Base-by-base conservation (phyloP, 139 green algal species). In the Gonium pectorale region DNA sequence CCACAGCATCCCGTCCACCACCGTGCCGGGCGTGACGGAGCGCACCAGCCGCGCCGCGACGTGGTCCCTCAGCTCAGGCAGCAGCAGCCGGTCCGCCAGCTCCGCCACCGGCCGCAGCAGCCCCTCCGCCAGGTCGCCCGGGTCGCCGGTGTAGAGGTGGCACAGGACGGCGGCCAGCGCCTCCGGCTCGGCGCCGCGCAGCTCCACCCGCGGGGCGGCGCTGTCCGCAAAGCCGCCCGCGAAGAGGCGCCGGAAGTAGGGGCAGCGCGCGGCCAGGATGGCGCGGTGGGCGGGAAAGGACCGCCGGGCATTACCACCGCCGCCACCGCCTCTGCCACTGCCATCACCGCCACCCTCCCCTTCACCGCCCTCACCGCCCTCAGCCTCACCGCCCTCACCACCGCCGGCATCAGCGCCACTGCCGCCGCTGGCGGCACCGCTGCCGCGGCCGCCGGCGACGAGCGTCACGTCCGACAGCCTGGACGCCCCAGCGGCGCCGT, bases 251-350 rank as follows among this genome's bases (percentile, higher is more conserved):
- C 54, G 54, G 24, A 69, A 81, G 52, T 69, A 81, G 27, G 22
- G 54, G 54, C 73, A 81, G 37, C 73, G 73, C 54, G 73, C 54
- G 54, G 73, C 44, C 24, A 81, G 73, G 40, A 81, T 43, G 73
- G 38, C 54, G 40, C 73, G 73, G 73, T 81, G 73, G 22, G 51
- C 54, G 54, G 73, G 73, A 24, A 81, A 81, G 54, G 35, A 37
- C n/a, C n/a, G n/a, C n/a, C n/a, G n/a, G n/a, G n/a, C n/a, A n/a
- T n/a, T n/a, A n/a, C n/a, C n/a, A n/a, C n/a, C n/a, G n/a, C n/a
- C n/a, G n/a, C n/a, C n/a, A n/a, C n/a, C n/a, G n/a, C n/a, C n/a
- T n/a, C n/a, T n/a, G n/a, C n/a, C 21, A 31, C 13, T 8, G n/a
- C n/a, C n/a, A n/a, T n/a, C n/a, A n/a, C n/a, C n/a, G n/a, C n/a